Evolutionary conservation across 768 basidiomycete genomes (phyloP).

Genomic region (Lentinula sp.): DNA sequence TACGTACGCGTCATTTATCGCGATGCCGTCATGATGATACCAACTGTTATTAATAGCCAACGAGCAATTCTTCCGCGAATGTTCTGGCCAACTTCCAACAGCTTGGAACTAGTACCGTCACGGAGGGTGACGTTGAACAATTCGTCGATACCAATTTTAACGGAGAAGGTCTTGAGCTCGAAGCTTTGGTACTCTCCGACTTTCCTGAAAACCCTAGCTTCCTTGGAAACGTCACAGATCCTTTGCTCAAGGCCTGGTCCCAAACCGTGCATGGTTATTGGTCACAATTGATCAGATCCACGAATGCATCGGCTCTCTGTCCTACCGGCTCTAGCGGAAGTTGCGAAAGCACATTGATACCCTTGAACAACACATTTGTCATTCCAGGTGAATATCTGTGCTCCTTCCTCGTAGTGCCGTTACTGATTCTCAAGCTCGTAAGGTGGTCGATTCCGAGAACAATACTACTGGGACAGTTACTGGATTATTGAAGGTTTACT

Average conservation of each 20-base stretch:
- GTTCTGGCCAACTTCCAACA: conserved; percentile 65
- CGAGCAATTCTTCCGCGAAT: conserved; percentile 52
- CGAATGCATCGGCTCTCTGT: conserved; percentile 68
- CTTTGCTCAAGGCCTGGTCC: conserved; percentile 65
- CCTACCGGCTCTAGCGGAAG: conserved; percentile 24
- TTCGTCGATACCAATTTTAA: conserved; percentile 74
- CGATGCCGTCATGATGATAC: not conserved
- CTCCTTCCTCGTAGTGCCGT: not conserved
- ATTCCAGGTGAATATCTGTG: conserved; percentile 60
- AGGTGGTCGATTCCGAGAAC: conserved; percentile 75
- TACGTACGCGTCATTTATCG: conserved; percentile 11
- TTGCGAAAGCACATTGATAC: conserved; percentile 85
- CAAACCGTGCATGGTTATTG: conserved; percentile 83
- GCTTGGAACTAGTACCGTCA: conserved; percentile 48
- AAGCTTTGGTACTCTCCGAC: conserved; percentile 50
- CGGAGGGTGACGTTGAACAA: conserved; percentile 46
- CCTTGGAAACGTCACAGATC: conserved; percentile 63
- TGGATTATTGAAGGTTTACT: conserved; percentile 90
- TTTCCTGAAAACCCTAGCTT: conserved; percentile 64
- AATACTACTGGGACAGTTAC: conserved; percentile 70
- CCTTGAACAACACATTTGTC: conserved; percentile 87
- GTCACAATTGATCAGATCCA: conserved; percentile 70
- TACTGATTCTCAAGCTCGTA: not conserved
- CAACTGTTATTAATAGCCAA: conserved; percentile 46
- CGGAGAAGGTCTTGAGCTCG: conserved; percentile 83